Evolutionary conservation across 2,329 filamentous ascomycete species (phyloP).

Genomic region (Colletotrichum costaricense): DNA sequence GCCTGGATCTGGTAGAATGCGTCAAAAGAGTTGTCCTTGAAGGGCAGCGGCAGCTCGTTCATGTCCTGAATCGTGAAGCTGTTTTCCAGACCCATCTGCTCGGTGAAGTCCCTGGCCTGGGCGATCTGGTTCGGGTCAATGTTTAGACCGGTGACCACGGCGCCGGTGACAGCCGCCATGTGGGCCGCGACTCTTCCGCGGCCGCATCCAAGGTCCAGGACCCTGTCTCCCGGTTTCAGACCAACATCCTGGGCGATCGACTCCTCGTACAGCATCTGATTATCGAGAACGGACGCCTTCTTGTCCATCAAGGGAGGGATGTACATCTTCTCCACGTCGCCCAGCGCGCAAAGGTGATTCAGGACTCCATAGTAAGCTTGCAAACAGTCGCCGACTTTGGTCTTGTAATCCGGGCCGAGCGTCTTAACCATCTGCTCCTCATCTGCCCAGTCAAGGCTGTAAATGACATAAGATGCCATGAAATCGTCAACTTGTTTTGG

Average conservation of each 20-base stretch:
- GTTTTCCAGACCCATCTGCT: slow-evolving; percentile 55
- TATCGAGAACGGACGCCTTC: slow-evolving; percentile 60
- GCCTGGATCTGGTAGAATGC: slow-evolving; percentile 69
- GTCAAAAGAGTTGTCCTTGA: slow-evolving; percentile 60
- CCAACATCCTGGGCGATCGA: slow-evolving; percentile 59
- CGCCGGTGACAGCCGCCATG: slow-evolving; percentile 60
- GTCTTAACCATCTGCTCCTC: slow-evolving; percentile 58
- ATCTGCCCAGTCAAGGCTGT: slow-evolving; percentile 66
- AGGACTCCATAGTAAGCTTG: slow-evolving; percentile 64
- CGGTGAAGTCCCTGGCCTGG: slow-evolving; percentile 57
- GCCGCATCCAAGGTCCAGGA: slow-evolving; percentile 64
- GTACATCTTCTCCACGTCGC: slow-evolving; percentile 69
- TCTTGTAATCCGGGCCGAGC: slow-evolving; percentile 60
- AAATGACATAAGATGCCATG: slow-evolving; percentile 67
- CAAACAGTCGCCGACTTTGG: slow-evolving; percentile 62
- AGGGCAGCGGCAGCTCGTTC: slow-evolving; percentile 63
- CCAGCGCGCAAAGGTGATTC: slow-evolving; percentile 65
- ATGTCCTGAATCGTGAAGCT: slow-evolving; percentile 63
- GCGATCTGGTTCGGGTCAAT: slow-evolving; percentile 64
- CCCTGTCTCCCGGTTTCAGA: slow-evolving; percentile 55
- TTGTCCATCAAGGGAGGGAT: slow-evolving; percentile 65
- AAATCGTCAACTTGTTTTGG: slow-evolving; percentile 64
- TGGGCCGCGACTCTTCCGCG: slow-evolving; percentile 65
- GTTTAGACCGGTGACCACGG: slow-evolving; percentile 62
- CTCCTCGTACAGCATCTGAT: slow-evolving; percentile 65